Base-by-base conservation (phyloP, 192 early-diverging fungal species). In the Coemansia sp. region DNA sequence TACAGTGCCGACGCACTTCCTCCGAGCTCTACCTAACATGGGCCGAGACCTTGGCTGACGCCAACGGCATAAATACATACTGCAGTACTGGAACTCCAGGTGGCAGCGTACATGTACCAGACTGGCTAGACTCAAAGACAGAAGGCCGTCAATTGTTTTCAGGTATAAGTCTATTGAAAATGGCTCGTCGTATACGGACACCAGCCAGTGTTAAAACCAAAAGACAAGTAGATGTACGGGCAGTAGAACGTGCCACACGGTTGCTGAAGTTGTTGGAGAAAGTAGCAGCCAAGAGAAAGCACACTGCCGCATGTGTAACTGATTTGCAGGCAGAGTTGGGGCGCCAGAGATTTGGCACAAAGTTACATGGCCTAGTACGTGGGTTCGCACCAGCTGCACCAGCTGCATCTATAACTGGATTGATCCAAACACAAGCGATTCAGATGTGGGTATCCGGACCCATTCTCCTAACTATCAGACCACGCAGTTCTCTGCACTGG, bases 381-480 rank as follows among this genome's bases (percentile, higher is more conserved):
- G 16, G 29, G 18, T 5, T 36, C 6, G 31, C 31, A 36, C 9
- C 16, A 4, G 16, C 29, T 3, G 5, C 36, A 7, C 40, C 61
- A 22, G 27, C 27, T 27, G 27, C 27, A 27, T 27, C 27, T 27
- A 18, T 27, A 10, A 12, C 40, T 10, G 61, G 20, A 16, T 22
- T 42, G 4, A 12, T 42, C 1, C 20, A 38, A 9, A 41, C 61
- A 3, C 61, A 63, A 24, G 3, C 42, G 5, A 42, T 63, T 2
- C 61, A 63, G 15, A 63, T 63, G 40, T 63, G 61, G 61, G 22
- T 41, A 5, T 63, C 36, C 10, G 61, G 61, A 5, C 36, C 61
- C 1, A 38, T 63, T 22, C 8, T 63, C 38, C 34, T 63, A 33
- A 63, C 61, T 9, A 40, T 63, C 61, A 38, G 61, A 24, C 61